These are phyloP conservation scores for Nigrospora osmanthi DNA, from an alignment of 2,329 filamentous ascomycete species.

Conservation along the genomic window DNA sequence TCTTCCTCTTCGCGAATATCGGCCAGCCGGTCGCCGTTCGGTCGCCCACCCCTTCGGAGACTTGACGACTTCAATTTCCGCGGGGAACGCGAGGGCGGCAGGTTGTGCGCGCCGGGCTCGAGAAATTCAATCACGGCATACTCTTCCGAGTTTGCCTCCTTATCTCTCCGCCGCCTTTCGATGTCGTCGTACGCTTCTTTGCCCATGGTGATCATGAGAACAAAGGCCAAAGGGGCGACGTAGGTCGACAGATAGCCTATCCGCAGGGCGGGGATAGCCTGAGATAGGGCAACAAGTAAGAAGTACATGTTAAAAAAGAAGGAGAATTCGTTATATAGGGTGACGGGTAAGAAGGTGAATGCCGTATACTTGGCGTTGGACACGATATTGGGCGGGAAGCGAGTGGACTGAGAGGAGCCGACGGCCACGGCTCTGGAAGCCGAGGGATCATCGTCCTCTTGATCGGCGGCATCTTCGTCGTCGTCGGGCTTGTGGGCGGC, in stretches of 20 bases:
- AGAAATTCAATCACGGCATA: constrained; percentile 73
- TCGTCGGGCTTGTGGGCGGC: constrained; percentile 28
- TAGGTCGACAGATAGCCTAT: constrained; percentile 96
- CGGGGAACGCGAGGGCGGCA: constrained; percentile 25
- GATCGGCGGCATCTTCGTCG: constrained; percentile 40
- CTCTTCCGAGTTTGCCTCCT: constrained; percentile 87
- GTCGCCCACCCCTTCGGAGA: constrained; percentile 28
- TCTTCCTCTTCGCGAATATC: constrained; percentile 67
- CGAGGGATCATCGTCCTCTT: constrained; percentile 53
- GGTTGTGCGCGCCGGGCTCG: constrained; percentile 33
- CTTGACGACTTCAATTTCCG: constrained; percentile 39
- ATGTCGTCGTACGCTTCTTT: constrained; percentile 97
- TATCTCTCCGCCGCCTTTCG: constrained; percentile 74
- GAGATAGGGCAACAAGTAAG: constrained; percentile 85
- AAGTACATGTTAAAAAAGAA: constrained; percentile 99
- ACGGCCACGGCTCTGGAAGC: constrained; percentile 70
- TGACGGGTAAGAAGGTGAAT: constrained; percentile 87
- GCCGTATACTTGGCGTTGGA: constrained; percentile 98
- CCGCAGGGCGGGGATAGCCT: constrained; percentile 79
- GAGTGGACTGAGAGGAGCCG: constrained; percentile 62
- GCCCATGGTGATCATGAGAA: constrained; percentile 83
- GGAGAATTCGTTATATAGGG: constrained; percentile 96
- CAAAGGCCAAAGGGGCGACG: constrained; percentile 84
- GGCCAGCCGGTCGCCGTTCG: constrained; percentile 39
- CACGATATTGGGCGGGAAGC: constrained; percentile 83